Base-by-base conservation (phyloP, 2,329 filamentous ascomycete genomes). In the Ophioceras dolichostomum region DNA sequence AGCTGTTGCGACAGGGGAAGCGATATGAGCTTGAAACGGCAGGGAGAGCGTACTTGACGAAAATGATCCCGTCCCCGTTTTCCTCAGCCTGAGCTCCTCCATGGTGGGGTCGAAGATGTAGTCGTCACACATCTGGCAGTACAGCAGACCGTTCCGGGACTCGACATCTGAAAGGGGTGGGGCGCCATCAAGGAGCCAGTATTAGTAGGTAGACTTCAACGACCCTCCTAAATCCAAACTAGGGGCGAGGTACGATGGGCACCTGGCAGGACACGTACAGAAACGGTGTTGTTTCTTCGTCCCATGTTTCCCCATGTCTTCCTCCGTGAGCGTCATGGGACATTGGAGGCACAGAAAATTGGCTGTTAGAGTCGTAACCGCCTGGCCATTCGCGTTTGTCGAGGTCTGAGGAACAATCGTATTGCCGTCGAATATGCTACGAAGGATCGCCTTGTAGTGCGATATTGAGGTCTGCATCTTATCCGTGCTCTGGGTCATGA, bases 91-190 rank as follows among this genome's bases (percentile, higher is more conserved):
- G 39, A 87, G 69, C 37, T 83, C 79, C 52, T 91, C 84, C 5
- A 91, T 64, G 5, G 80, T 83, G 5, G 83, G 81, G 47, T 91
- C 84, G 68, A 83, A 89, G 22, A 91, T 79, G 45, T 85, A 77
- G 54, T 91, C 84, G 51, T 83, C 74, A 53, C 84, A 91, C 53
- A 85, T 78, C 45, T 86, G 80, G 56, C 84, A 91, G 58, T 81
- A 89, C 6, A 91, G 62, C 35, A 76, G 70, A 28, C 83, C 84
- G 46, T 72, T 79, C 41, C 77, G 68, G 18, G 83, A 89, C 51
- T 91, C 84, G 28, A 88, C 80, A 52, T 82, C 83, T 87, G 47
- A 3, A 16, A 38, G 12, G 22, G 8, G 22, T 12, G 22, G 12
- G 12, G 22, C n/a, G n/a, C n/a, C n/a, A n/a, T n/a, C n/a, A n/a